Percentiles rank a stretch among this genome's conserved stretches.
Evolutionary conservation across 2,329 filamentous ascomycete species (phyloP).

Genomic region (Raffaelea ambrosiae): DNA sequence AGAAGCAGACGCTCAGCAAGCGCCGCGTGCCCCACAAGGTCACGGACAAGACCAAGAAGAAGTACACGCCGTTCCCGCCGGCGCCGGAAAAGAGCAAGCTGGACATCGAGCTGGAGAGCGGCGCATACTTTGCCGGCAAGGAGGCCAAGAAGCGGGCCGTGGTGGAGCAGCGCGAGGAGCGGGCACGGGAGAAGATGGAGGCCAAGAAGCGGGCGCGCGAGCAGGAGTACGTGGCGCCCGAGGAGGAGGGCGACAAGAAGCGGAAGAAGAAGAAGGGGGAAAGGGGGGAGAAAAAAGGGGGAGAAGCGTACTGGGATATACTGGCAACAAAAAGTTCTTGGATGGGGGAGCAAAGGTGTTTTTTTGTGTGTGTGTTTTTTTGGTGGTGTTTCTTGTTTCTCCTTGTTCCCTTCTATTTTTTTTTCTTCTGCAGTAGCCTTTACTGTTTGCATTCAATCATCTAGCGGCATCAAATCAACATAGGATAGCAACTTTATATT

Average conservation of each 20-base stretch:
- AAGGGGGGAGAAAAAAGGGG: not conserved
- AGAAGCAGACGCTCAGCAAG: conserved; percentile 83
- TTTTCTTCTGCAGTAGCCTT: not conserved
- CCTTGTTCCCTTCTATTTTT: not conserved
- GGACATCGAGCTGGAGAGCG: conserved; percentile 93
- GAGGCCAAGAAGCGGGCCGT: conserved; percentile 79
- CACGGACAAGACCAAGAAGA: conserved; percentile 87
- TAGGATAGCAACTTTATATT: not conserved
- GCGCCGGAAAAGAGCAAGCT: conserved; percentile 98
- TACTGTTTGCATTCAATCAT: no score
- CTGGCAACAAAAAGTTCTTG: no score
- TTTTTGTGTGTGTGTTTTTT: no score
- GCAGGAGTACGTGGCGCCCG: conserved; percentile 78
- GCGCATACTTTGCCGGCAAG: conserved; percentile 94
- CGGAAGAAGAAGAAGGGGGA: conserved; percentile 40
- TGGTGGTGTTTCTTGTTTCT: not conserved
- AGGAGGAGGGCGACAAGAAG: conserved; percentile 61
- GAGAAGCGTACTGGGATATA: not conserved
- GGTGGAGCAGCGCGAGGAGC: conserved; percentile 72
- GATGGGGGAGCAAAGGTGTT: not conserved
- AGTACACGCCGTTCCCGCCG: conserved; percentile 94
- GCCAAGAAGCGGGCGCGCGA: conserved; percentile 80
- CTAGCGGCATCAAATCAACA: no score
- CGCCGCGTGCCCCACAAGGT: conserved; percentile 75
- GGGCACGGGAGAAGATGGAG: conserved; percentile 78